Evolutionary conservation across 2,329 filamentous ascomycete species (phyloP), one percentile per base, ranked within the genome.

Genomic region (Sarocladiaceae sp.): DNA sequence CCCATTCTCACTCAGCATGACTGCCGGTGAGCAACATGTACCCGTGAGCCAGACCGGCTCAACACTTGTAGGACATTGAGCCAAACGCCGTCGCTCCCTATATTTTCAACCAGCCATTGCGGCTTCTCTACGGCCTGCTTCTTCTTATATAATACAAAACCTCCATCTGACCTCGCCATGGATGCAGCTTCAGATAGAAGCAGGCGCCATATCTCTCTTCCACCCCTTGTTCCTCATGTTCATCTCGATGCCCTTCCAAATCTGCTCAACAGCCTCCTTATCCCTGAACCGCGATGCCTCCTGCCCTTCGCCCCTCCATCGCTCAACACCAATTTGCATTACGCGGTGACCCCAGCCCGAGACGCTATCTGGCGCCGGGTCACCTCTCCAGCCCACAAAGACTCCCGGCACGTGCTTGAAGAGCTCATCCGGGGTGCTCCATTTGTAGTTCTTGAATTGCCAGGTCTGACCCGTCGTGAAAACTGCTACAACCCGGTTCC

Each of bases 391-490:
- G 3, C 93, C 93, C 2, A 98, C 82, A 58, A 88, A 95, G 41
- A 98, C 72, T 45, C 93, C 93, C 12, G 88, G 73, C 2, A 88
- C 86, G 58, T 96, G 87, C 53, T 82, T 80, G 69, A 98, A 98
- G 41, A 98, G 73, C 58, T 97, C 93, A 12, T 82, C 76, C 0
- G 93, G 87, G 45, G 85, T 83, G 53, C 83, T 83, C 88, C 93
- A 98, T 66, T 95, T 95, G 76, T 98, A 98, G 53, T 82, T 86
- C 68, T 96, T 95, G 70, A 98, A 98, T 67, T 98, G 93, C 93
- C 93, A 98, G 9, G 85, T 82, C 68, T 98, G 93, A 26, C 93
- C 93, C 0, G 93, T 98, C 0, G 93, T 98, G 68, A 98, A 97
- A 46, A 98, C 90, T 11, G 87, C 93, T 2, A 96, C 93, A 6